Evolutionary conservation across 2,329 filamentous ascomycete genomes (phyloP).

Genomic region (Zymoseptoria ardabiliae): DNA sequence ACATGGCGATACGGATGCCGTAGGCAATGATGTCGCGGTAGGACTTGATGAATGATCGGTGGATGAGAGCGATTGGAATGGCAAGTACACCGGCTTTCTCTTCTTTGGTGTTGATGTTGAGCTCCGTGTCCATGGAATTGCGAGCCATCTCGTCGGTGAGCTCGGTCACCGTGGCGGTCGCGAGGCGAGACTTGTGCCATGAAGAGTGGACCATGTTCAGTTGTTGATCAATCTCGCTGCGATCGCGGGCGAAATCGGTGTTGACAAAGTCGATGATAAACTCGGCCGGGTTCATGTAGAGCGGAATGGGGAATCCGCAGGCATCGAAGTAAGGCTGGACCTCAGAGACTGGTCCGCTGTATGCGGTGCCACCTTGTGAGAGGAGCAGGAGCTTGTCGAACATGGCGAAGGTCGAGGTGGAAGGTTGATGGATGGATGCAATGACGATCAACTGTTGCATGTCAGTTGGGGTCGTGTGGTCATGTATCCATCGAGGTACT

Average conservation of each 20-base stretch:
- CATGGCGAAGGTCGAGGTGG: slow-evolving; percentile 67
- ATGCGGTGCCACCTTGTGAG: slow-evolving; percentile 62
- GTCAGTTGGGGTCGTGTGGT: background rate
- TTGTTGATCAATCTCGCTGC: slow-evolving; percentile 40
- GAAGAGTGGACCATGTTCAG: slow-evolving; percentile 48
- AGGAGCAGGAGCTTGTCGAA: slow-evolving; percentile 75
- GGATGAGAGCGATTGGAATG: slow-evolving; percentile 59
- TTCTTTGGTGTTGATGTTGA: slow-evolving; percentile 24
- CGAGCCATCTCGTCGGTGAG: slow-evolving; percentile 31
- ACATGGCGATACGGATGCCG: slow-evolving; percentile 76
- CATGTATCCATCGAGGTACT: slow-evolving; percentile 16
- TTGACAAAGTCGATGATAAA: slow-evolving; percentile 73
- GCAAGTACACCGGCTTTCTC: slow-evolving; percentile 39
- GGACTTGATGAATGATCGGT: slow-evolving; percentile 74
- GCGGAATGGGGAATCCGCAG: slow-evolving; percentile 56
- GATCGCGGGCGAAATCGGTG: slow-evolving; percentile 59
- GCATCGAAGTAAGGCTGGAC: slow-evolving; percentile 57
- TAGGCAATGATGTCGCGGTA: slow-evolving; percentile 80
- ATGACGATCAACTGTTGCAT: slow-evolving; percentile 60
- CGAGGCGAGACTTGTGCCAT: slow-evolving; percentile 48
- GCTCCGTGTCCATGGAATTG: slow-evolving; percentile 26
- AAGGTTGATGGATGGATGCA: slow-evolving; percentile 79
- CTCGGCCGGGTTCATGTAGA: slow-evolving; percentile 72
- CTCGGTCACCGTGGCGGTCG: slow-evolving; percentile 28
- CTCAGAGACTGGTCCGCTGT: slow-evolving; percentile 57